Conservation (phyloP, 2,329 filamentous ascomycete genomes). For the Colletotrichum musae region DNA sequence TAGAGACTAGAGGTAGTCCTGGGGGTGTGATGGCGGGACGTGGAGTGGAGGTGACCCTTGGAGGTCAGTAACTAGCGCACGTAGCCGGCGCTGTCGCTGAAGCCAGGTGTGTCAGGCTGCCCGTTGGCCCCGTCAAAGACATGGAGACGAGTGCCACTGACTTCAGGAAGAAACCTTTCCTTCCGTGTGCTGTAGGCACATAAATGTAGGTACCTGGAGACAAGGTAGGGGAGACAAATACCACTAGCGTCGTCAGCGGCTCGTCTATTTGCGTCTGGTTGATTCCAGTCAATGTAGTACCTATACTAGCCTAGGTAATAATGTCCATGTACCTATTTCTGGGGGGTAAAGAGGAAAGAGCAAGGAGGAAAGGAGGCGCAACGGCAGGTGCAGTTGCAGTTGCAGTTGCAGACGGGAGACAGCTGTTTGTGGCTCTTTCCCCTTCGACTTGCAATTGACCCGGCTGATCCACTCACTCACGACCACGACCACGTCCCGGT, state of each 20-base stretch:
- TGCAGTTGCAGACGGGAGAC: not conserved
- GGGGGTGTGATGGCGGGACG: not conserved
- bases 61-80: conserved; percentile 4
- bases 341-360: conserved; percentile 27
- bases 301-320: conserved; percentile 1
- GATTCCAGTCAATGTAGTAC: conserved; percentile 20
- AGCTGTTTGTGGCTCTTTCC: conserved; percentile 20
- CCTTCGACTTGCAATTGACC: conserved; percentile 18
- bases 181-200: no score
- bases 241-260: conserved; percentile 7
- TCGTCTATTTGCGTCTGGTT: conserved; percentile 32
- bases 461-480: conserved; percentile 21
- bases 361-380: conserved; percentile 24
- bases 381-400: conserved; percentile 6
- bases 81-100: conserved; percentile 6
- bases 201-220: no score
- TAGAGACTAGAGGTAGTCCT: no score
- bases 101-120: conserved; percentile 34
- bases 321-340: not conserved
- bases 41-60: not conserved
- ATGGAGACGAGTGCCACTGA: not conserved
- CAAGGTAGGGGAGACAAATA: not conserved
- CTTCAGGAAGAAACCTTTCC: no score
- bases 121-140: conserved; percentile 15
- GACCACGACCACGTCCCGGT: not conserved